These are phyloP conservation scores for Tylopilus vinaceipallidus DNA, from an alignment of 768 basidiomycete species.

Conservation along the genomic window DNA sequence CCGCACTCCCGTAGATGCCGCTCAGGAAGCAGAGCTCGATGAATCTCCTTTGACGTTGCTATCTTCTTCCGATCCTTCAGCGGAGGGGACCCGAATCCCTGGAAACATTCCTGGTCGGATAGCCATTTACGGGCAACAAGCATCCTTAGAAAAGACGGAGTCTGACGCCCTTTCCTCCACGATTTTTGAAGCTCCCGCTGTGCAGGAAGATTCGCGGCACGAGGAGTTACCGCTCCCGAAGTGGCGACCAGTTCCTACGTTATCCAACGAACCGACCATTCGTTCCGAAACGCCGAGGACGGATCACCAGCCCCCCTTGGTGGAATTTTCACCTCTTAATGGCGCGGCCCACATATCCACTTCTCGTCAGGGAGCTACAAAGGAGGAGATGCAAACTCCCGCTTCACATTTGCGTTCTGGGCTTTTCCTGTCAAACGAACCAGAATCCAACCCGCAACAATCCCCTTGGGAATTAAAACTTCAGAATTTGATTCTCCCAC, in stretches of 20 bases:
- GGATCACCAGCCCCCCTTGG: neutral
- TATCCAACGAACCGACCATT: neutral
- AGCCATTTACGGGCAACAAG: constrained; percentile 2
- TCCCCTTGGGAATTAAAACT: neutral
- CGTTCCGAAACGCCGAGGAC: neutral
- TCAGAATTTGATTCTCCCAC: constrained; percentile 10
- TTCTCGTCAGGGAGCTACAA: neutral
- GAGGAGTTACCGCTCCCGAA: neutral
- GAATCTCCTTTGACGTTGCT: neutral
- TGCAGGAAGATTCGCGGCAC: neutral
- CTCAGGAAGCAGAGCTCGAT: neutral
- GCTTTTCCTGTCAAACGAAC: neutral
- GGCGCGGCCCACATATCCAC: neutral
- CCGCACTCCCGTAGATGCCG: constrained; percentile 3
- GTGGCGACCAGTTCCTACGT: neutral
- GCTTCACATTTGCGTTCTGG: neutral
- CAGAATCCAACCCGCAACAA: neutral
- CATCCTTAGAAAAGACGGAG: neutral
- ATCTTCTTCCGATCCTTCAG: neutral
- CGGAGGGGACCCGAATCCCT: neutral
- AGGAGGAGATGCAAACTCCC: neutral
- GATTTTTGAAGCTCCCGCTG: neutral
- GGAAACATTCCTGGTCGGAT: neutral
- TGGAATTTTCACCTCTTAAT: neutral
- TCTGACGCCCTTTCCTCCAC: neutral